Evolutionary conservation across 2,329 filamentous ascomycete species (phyloP).

Genomic region (Fusarium lateritium): DNA sequence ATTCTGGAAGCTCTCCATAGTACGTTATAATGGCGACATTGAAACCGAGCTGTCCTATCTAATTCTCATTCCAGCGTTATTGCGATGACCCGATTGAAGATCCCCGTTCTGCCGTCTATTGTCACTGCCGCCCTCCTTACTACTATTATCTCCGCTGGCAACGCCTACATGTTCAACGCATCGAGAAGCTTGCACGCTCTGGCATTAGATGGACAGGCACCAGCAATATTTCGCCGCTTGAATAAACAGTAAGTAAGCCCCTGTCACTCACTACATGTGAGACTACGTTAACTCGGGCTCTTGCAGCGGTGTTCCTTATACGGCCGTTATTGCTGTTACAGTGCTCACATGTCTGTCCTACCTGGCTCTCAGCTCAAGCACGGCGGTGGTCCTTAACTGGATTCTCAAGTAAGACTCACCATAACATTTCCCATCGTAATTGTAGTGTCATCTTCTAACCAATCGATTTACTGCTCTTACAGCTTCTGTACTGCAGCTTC

Average conservation of each 20-base stretch:
- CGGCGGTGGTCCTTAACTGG: neutral
- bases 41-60: neutral
- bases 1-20: conserved; percentile 10
- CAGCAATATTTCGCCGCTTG: neutral
- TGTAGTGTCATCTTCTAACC: neutral
- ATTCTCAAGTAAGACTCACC: neutral
- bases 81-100: neutral
- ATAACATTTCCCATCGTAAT: no score
- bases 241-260: neutral
- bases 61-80: neutral
- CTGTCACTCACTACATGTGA: neutral
- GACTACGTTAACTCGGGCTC: neutral
- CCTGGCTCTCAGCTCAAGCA: neutral
- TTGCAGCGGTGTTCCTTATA: neutral
- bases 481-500: conserved; percentile 5
- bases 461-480: neutral
- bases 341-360: neutral
- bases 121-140: conserved; percentile 15
- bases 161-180: conserved; percentile 2
- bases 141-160: conserved; percentile 12
- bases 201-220: conserved; percentile 5
- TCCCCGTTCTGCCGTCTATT: conserved; percentile 9
- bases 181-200: conserved; percentile 13
- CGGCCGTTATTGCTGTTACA: neutral
- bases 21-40: neutral